Evolutionary conservation across 768 basidiomycete species (phyloP).

Genomic region (Boletus tomentosulus): DNA sequence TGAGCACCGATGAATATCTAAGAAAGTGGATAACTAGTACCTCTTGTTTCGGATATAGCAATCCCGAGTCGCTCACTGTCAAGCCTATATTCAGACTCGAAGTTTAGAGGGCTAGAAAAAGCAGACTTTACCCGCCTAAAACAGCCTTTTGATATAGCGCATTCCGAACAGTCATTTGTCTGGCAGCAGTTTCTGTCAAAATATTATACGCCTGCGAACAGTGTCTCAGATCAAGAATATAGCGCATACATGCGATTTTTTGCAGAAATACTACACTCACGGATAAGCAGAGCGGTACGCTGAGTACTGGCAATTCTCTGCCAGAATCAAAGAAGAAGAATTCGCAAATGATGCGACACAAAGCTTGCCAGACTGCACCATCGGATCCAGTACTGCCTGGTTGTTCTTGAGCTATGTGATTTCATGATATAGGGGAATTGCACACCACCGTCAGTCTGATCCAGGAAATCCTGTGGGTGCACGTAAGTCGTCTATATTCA

Average conservation of each 20-base stretch:
- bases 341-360: conserved; percentile 34
- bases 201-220: conserved; percentile 47
- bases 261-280: conserved; percentile 15
- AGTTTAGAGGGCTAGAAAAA: not conserved
- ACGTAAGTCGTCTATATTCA: conserved; percentile 12
- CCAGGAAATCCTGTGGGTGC: conserved; percentile 20
- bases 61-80: conserved; percentile 45
- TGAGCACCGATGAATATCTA: not conserved
- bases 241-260: conserved; percentile 29
- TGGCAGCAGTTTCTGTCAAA: conserved; percentile 44
- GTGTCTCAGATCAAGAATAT: conserved; percentile 11
- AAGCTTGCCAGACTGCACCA: conserved; percentile 21
- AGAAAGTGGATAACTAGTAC: conserved; percentile 26
- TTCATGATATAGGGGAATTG: not conserved
- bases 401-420: not conserved
- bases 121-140: conserved; percentile 45
- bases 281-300: conserved; percentile 22
- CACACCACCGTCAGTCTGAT: conserved; percentile 20
- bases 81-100: not conserved
- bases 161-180: conserved; percentile 39
- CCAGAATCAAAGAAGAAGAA: conserved; percentile 33
- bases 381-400: conserved; percentile 20
- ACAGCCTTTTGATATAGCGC: conserved; percentile 41
- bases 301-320: conserved; percentile 15
- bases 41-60: conserved; percentile 45